Evolutionary conservation across 495 filamentous ascomycete species (phyloP).

Genomic region (Penicillium parvum): DNA sequence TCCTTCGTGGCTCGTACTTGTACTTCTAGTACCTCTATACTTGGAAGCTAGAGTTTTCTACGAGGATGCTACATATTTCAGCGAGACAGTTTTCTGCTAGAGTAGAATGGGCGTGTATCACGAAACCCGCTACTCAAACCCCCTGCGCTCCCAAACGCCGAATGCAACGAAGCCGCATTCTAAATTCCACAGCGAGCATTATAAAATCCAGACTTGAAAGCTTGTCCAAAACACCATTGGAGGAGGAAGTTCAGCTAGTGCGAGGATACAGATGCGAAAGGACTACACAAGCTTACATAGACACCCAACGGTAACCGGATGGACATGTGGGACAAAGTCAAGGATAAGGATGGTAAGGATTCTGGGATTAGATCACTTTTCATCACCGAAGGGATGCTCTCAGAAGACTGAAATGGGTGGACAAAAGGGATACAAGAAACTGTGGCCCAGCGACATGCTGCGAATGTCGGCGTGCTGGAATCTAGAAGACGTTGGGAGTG

Average conservation of each 20-base stretch:
- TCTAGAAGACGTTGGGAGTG: conserved; percentile 33
- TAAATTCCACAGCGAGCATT: conserved; percentile 1
- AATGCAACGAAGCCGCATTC: conserved; percentile 7
- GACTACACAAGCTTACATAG: conserved; percentile 14
- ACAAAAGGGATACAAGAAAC: conserved; percentile 16
- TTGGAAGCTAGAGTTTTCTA: too few relatives aligned
- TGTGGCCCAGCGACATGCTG: conserved; percentile 15
- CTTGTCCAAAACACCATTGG: conserved; percentile 6
- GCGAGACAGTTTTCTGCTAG: too few relatives aligned
- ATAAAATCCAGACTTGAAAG: conserved; percentile 5
- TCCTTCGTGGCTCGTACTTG: conserved; percentile 1
- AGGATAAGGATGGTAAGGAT: conserved; percentile 8
- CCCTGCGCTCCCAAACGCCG: conserved; percentile 4
- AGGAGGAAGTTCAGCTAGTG: conserved; percentile 6
- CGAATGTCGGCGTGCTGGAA: conserved; percentile 25
- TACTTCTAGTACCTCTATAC: background rate
- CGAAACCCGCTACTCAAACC: background rate
- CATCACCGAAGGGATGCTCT: conserved; percentile 20
- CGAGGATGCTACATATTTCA: too few relatives aligned
- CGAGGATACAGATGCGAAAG: background rate
- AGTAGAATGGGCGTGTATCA: too few relatives aligned
- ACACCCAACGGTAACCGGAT: background rate
- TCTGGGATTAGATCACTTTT: conserved; percentile 20
- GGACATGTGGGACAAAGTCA: conserved; percentile 1
- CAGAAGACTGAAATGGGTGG: conserved; percentile 12